Conservation (phyloP, 306 rosid genomes). For the Rosa chinensis region DNA sequence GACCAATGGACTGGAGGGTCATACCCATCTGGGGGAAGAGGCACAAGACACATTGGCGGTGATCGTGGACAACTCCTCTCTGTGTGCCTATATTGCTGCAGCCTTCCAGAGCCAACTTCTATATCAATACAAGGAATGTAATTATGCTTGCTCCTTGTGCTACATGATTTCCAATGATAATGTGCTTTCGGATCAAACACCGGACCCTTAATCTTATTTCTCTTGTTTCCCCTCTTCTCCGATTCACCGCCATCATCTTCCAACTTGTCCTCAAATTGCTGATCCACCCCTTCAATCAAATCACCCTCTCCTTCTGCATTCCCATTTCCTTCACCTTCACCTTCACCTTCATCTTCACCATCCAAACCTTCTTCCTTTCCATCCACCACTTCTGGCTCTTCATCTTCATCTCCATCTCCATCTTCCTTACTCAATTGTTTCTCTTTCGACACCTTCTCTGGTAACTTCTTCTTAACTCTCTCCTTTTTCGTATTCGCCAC, state of each 20-base stretch:
- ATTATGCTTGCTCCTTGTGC: conserved; percentile 80
- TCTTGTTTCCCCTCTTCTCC: conserved; percentile 34
- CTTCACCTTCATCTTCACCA: conserved; percentile 10
- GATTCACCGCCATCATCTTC: conserved; percentile 38
- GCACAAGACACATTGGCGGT: conserved; percentile 76
- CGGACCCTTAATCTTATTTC: conserved; percentile 62
- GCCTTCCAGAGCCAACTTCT: conserved; percentile 59
- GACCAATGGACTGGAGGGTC: conserved; percentile 70
- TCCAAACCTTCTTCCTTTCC: conserved; percentile 43
- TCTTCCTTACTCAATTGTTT: conserved; percentile 28
- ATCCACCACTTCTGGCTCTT: conserved; percentile 44
- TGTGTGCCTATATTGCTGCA: conserved; percentile 70
- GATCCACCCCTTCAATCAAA: conserved; percentile 49
- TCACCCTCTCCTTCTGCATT: conserved; percentile 35
- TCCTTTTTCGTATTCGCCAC: conserved; percentile 38
- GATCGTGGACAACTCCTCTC: conserved; percentile 90
- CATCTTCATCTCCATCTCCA: conserved; percentile 47
- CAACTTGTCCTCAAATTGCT: conserved; percentile 45
- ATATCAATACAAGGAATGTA: conserved; percentile 90
- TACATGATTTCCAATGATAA: conserved; percentile 77
- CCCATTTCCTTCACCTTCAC: conserved; percentile 34
- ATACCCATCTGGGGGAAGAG: conserved; percentile 74
- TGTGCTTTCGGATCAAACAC: conserved; percentile 73
- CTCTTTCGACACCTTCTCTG: conserved; percentile 21
- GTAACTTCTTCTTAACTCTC: conserved; percentile 33